phyloP scores from a whole-genome alignment of 1,139 yeast genomes.

The Protomyces gravidus region DNA sequence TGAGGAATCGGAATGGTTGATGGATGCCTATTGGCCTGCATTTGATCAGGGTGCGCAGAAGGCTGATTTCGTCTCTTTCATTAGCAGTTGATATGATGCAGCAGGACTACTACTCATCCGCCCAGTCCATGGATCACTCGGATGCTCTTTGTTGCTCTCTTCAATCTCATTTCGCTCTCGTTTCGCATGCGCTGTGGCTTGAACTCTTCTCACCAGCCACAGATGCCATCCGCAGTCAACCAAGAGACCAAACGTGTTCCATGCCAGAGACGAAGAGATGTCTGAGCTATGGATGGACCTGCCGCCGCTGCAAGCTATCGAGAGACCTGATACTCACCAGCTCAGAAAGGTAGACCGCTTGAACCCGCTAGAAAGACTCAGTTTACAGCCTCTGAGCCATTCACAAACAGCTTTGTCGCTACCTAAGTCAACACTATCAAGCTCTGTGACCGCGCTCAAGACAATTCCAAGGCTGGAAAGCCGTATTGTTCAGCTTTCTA shows the following conservation, averaged over 20 bases:
- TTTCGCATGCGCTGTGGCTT: too few relatives aligned
- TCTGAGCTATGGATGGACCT: background rate
- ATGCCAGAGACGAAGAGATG: too few relatives aligned
- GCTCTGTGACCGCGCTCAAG: background rate
- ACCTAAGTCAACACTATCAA: background rate
- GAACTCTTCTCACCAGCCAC: too few relatives aligned
- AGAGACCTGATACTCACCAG: too few relatives aligned
- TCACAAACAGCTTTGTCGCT: background rate
- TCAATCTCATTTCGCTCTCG: too few relatives aligned
- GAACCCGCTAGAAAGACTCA: background rate
- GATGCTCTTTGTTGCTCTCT: too few relatives aligned
- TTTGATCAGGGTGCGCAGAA: constrained; percentile 7
- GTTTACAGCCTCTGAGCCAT: background rate
- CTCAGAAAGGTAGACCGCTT: too few relatives aligned
- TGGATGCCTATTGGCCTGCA: constrained; percentile 25
- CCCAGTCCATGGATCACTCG: constrained; percentile 8
- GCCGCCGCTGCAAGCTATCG: background rate
- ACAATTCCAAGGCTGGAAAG: background rate
- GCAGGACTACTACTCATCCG: constrained; percentile 5
- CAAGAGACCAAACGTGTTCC: too few relatives aligned
- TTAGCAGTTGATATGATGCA: background rate
- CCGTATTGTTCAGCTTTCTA: too few relatives aligned
- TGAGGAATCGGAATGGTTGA: constrained; percentile 16
- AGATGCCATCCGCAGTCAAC: too few relatives aligned
- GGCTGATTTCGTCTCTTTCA: constrained; percentile 10